phyloP scores from a whole-genome alignment of 148 eudicot genomes.

The Silene latifolia region DNA sequence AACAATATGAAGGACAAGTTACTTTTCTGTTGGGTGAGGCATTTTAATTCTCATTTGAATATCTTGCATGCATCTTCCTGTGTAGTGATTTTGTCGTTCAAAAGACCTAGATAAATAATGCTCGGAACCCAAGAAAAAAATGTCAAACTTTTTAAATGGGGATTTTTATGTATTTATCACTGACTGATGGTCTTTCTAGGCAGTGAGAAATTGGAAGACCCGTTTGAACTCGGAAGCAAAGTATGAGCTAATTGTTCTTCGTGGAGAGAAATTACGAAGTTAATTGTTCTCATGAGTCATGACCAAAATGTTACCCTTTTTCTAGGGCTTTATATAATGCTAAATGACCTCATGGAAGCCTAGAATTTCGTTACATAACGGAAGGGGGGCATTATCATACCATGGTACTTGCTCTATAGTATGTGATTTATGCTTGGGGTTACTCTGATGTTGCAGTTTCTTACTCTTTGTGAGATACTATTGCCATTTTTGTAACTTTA shows the following conservation, averaged over 20 bases:
- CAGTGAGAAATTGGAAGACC: background rate
- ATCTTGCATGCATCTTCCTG: slow-evolving; percentile 1
- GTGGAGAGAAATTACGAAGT: too few species aligned
- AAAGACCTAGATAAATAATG: background rate
- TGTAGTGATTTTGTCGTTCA: background rate
- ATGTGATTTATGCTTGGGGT: background rate
- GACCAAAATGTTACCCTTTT: background rate
- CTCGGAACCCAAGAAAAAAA: background rate
- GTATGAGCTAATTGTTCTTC: background rate
- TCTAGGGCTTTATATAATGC: background rate
- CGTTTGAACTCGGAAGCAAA: background rate
- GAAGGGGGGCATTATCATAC: background rate
- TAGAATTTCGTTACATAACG: background rate
- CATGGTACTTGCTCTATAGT: background rate
- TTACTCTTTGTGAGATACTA: slow-evolving; percentile 5
- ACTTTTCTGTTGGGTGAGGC: slow-evolving; percentile 75
- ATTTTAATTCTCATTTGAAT: slow-evolving; percentile 10
- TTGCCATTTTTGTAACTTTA: background rate
- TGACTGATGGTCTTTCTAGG: background rate
- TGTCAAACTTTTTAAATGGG: background rate
- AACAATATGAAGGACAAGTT: slow-evolving; percentile 33
- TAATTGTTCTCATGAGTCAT: too few species aligned
- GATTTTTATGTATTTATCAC: too few species aligned
- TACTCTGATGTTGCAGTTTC: slow-evolving; percentile 5
- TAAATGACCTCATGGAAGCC: background rate